Evolutionary conservation across 192 early-diverging fungal species (phyloP), one percentile per base, ranked within the genome.

Genomic region (Backusella macrospora): DNA sequence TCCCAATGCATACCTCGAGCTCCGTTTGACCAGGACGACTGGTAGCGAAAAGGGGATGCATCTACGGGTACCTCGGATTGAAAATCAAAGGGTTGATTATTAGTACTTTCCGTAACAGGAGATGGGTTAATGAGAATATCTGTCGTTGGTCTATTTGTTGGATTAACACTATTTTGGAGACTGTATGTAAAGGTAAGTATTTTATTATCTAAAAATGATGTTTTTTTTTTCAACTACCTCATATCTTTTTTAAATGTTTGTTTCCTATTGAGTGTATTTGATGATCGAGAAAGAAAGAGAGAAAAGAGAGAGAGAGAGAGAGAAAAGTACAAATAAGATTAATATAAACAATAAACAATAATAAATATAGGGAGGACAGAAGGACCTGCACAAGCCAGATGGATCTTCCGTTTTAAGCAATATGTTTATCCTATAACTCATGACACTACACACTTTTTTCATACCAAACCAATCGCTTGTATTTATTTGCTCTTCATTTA

Each of bases 311-410:
- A 48, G 5, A 52, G 18, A 52, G 8, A 23, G 10, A 52, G n/a
- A 52, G n/a, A 43, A 43, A 8, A 0, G 26, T 14, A 59, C 9
- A 26, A 26, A 59, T 59, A 2, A 5, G 8, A 59, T 59, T 59
- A 23, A 59, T 59, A 59, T 59, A 59, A 59, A 59, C 52, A 59
- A 59, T 59, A 59, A 59, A 59, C 52, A 59, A 59, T 9, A 59
- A 14, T 9, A 12, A 21, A 12, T 59, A 23, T 59, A 34, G 29
- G 29, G 29, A 34, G 29, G 29, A 34, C 29, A 34, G 29, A 2
- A 34, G 29, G 52, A 21, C 9, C 23, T 59, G 52, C 52, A 59
- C 52, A 23, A 18, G 26, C 52, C 52, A 59, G 52, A 59, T 59
- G 52, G 7, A 8, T 23, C 21, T 59, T 59, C 52, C 18, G 21